Base-by-base conservation (phyloP, 345 rosid genomes). In the Gossypioides kirkii region DNA sequence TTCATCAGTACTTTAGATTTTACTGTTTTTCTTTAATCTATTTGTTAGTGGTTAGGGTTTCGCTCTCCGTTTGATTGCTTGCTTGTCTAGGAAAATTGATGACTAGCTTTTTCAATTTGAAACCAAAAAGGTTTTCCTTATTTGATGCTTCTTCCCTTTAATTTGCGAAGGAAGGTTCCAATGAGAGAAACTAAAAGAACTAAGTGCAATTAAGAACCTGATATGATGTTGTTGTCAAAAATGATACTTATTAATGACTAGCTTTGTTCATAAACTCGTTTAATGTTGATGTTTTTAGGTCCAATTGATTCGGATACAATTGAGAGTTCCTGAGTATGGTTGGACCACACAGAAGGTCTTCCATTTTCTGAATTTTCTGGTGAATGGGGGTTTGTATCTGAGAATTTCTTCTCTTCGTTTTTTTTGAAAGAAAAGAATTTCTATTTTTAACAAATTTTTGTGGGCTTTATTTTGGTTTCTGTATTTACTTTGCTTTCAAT, bases 321-420 rank as follows among this genome's bases (percentile, higher is more conserved):
- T 91, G 77, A 82, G 97, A 81, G 98, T 93, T 80, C 98, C 97
- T 0, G 98, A 93, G 84, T 91, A 89, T 42, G 98, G 98, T 8
- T 93, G 97, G 98, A 93, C 98, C 42, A 93, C 94, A 13, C 98
- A 91, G 81, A 93, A 93, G 86, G 97, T 93, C 77, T 93, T 93
- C 61, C 97, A 93, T 82, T 87, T 93, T 78, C 93, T 93, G 77
- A 93, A 93, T 84, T 90, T 93, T 87, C 76, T 93, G 45, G 98
- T 93, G 32, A 93, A 91, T 74, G 94, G 90, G 77, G 94, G 98
- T 93, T 14, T 11, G 93, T 83, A 22, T 65, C 75, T 36, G 13
- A 18, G 54, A 25, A 53, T 75, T 32, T 32, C 7, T 32, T 32
- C 38, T 28, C 2, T 4, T 4, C 5, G 4, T 4, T 32, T 32